Conservation (phyloP, 2,329 filamentous ascomycete genomes). For the Paradendryphiella salina region DNA sequence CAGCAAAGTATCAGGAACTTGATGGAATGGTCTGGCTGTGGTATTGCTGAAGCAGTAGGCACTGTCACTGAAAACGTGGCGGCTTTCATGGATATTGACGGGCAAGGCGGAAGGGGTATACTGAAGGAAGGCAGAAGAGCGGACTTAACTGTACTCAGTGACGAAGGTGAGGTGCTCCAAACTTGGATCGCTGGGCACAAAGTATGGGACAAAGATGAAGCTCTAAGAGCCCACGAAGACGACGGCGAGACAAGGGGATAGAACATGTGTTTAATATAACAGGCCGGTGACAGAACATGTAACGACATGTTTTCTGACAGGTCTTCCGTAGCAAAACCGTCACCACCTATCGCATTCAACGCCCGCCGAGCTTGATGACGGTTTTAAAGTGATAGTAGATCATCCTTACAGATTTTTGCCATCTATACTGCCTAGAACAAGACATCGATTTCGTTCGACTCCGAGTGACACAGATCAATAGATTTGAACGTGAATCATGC, state of each 20-base stretch:
- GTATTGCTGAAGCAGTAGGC: conserved; percentile 53
- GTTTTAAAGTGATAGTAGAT: too few species aligned
- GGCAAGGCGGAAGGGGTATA: conserved; percentile 48
- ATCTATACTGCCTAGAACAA: too few species aligned
- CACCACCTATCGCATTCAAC: too few species aligned
- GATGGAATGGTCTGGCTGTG: conserved; percentile 53
- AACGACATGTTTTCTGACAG: too few species aligned
- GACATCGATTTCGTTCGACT: too few species aligned
- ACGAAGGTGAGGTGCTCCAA: conserved; percentile 53
- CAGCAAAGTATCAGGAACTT: conserved; percentile 57
- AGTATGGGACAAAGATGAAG: conserved; percentile 51
- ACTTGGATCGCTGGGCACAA: conserved; percentile 57
- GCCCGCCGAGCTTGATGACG: too few species aligned
- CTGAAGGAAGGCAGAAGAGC: conserved; percentile 53
- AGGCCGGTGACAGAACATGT: too few species aligned
- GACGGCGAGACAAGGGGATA: conserved; percentile 34
- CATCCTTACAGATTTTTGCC: too few species aligned
- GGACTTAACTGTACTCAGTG: conserved; percentile 55
- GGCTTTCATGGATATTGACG: conserved; percentile 54
- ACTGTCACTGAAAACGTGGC: conserved; percentile 57
- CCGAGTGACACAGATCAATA: too few species aligned
- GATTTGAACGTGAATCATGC: too few species aligned
- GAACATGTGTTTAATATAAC: not conserved
- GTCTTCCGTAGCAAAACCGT: too few species aligned
- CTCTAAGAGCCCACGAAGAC: conserved; percentile 29